phyloP scores from a whole-genome alignment of 495 filamentous ascomycete genomes.

The Podospora anserina region DNA sequence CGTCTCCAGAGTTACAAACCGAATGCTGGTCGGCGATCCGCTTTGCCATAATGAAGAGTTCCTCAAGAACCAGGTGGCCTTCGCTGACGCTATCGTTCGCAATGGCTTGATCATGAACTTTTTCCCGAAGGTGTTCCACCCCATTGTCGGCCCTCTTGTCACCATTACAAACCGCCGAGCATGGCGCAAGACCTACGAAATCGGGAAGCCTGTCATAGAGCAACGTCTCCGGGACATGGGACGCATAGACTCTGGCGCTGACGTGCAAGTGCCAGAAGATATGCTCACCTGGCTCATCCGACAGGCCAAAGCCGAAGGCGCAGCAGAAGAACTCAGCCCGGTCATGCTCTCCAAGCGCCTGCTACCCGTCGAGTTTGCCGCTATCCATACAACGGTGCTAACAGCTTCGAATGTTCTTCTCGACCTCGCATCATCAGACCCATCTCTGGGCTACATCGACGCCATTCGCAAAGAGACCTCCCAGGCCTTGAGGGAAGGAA shows the following conservation, averaged over 20 bases:
- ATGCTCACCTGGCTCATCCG: constrained; percentile 39
- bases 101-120: constrained; percentile 37
- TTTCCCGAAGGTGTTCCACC: constrained; percentile 37
- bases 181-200: constrained; percentile 27
- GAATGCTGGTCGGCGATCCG: constrained; percentile 29
- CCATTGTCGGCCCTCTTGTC: constrained; percentile 31
- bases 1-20: constrained; percentile 34
- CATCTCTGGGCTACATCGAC: constrained; percentile 26
- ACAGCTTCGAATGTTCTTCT: constrained; percentile 41
- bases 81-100: constrained; percentile 33
- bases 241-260: constrained; percentile 22
- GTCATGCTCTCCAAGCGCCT: constrained; percentile 35
- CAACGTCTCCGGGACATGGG: constrained; percentile 31
- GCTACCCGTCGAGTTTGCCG: constrained; percentile 43
- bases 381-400: constrained; percentile 49
- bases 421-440: constrained; percentile 42
- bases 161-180: constrained; percentile 30
- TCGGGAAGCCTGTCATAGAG: constrained; percentile 28
- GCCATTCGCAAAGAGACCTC: constrained; percentile 37
- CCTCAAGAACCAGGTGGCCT: constrained; percentile 30
- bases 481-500: constrained; percentile 29
- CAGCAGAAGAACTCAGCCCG: constrained; percentile 21
- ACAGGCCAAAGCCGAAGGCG: constrained; percentile 31
- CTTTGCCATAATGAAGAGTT: constrained; percentile 32
- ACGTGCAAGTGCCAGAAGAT: constrained; percentile 33